Evolutionary conservation across 2,329 filamentous ascomycete species (phyloP).

Genomic region (Phoma sp.): DNA sequence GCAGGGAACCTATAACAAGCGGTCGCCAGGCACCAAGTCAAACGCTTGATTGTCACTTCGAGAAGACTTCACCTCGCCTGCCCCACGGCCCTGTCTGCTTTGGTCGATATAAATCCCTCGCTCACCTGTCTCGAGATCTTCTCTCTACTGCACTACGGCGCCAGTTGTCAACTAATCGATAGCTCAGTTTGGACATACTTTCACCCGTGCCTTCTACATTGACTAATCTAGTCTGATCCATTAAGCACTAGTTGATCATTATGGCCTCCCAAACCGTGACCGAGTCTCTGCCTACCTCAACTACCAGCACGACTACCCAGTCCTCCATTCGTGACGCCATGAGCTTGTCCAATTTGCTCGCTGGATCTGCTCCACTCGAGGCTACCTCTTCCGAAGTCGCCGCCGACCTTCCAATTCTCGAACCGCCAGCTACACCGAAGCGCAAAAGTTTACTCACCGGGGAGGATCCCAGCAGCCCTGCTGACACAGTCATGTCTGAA

Average conservation of each 20-base stretch:
- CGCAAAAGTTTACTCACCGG: neutral
- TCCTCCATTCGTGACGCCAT: slow-evolving; percentile 29
- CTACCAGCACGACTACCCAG: slow-evolving; percentile 9
- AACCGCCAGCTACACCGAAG: slow-evolving; percentile 16
- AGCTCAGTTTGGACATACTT: neutral
- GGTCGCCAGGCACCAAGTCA: slow-evolving; percentile 24
- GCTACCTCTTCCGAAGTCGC: neutral
- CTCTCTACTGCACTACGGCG: slow-evolving; percentile 7
- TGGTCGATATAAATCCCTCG: slow-evolving; percentile 26
- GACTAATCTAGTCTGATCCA: neutral
- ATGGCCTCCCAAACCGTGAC: slow-evolving; percentile 9
- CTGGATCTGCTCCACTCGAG: neutral
- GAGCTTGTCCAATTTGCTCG: slow-evolving; percentile 35
- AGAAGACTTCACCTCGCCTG: slow-evolving; percentile 27
- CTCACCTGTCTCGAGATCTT: slow-evolving; percentile 39
- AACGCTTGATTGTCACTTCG: slow-evolving; percentile 29
- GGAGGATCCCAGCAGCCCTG: slow-evolving; percentile 3
- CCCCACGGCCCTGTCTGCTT: neutral
- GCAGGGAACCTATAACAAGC: slow-evolving; percentile 5
- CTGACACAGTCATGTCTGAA: slow-evolving; percentile 18
- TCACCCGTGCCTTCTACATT: neutral
- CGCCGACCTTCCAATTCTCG: neutral
- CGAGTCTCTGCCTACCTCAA: neutral
- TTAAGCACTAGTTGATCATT: neutral
- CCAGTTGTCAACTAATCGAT: neutral